Conservation (phyloP, 176 grass and related monocot genomes). For the Zizania latifolia region DNA sequence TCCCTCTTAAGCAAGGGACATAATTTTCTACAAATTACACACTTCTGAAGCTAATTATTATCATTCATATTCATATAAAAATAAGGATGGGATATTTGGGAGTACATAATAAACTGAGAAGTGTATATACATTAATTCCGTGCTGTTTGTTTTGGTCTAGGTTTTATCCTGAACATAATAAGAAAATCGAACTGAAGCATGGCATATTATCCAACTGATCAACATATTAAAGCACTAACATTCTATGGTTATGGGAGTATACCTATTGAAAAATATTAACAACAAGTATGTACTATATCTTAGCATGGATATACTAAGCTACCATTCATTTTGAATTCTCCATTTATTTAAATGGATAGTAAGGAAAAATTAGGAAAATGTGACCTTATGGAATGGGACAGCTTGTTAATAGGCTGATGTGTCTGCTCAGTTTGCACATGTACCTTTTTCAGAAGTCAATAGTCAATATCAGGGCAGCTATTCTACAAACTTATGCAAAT, state of each 20-base stretch:
- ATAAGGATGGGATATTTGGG: background rate
- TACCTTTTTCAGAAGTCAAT: slow-evolving; percentile 7
- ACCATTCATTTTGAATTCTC: background rate
- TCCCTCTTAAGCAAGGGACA: background rate
- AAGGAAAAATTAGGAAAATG: background rate
- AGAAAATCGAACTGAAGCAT: background rate
- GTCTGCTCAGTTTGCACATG: slow-evolving; percentile 21
- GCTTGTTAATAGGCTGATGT: background rate
- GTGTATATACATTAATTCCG: background rate
- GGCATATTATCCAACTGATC: background rate
- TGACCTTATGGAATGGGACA: slow-evolving; percentile 11
- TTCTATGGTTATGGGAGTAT: slow-evolving; percentile 18
- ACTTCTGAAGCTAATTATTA: background rate
- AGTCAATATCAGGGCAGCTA: background rate
- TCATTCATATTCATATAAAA: background rate
- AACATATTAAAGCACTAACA: background rate
- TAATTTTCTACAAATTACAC: background rate
- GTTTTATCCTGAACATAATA: background rate
- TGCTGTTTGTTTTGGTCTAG: background rate
- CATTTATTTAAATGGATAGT: slow-evolving; percentile 21
- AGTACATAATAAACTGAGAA: background rate
- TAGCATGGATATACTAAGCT: slow-evolving; percentile 8
- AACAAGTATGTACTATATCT: slow-evolving; percentile 7
- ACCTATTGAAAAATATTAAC: slow-evolving; percentile 6
- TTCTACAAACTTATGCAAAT: slow-evolving; percentile 21